A percentile compares a stretch with the other conserved stretches of the same genome.
Conservation (phyloP, 306 rosid genomes). For the Prosopis cineraria region DNA sequence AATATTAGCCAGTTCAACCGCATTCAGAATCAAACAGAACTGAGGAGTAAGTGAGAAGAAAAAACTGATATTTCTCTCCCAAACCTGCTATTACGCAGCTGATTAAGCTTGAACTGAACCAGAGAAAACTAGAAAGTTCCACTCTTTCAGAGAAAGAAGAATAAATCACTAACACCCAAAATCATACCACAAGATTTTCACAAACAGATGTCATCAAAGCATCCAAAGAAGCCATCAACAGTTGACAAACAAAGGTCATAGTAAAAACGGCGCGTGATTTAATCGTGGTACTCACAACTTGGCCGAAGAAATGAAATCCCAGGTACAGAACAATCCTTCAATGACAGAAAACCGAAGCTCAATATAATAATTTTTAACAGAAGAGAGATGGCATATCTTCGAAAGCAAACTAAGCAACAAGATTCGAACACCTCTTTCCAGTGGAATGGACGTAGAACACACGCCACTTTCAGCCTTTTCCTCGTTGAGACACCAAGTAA, state of each 20-base stretch:
- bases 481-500: constrained; percentile 33
- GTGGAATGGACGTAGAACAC: constrained; percentile 35
- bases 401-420: constrained; percentile 32
- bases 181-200: background rate
- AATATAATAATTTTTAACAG: background rate
- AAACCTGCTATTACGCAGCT: background rate
- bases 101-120: background rate
- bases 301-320: background rate
- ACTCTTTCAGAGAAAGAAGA: background rate
- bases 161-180: background rate
- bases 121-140: constrained; percentile 19
- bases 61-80: constrained; percentile 4
- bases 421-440: constrained; percentile 30
- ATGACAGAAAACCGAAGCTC: constrained; percentile 13
- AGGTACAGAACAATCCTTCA: background rate
- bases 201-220: background rate
- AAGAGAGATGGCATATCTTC: constrained; percentile 22
- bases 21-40: background rate
- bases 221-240: background rate
- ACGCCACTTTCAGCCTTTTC: constrained; percentile 29
- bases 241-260: background rate
- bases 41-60: background rate
- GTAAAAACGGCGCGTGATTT: background rate
- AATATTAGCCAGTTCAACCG: no score
- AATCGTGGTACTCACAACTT: constrained; percentile 27